These are phyloP conservation scores for Sporothrix phasma DNA, from an alignment of 2,329 filamentous ascomycete species.

Conservation along the genomic window DNA sequence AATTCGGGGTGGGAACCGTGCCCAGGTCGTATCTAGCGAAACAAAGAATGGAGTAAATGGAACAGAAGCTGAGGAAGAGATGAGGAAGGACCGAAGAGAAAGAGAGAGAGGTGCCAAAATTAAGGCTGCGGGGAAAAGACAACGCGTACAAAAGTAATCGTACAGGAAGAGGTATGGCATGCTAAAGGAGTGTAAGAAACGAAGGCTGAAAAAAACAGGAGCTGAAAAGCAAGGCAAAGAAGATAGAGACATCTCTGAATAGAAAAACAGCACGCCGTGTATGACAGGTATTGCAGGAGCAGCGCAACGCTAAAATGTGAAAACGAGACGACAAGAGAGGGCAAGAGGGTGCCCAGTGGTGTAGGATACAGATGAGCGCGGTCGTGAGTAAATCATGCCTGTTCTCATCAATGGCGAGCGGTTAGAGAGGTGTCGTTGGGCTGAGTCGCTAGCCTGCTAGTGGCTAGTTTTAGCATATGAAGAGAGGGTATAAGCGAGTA, in stretches of 20 bases:
- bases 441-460: neutral
- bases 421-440: neutral
- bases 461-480: neutral
- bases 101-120: neutral
- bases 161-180: conserved; percentile 1
- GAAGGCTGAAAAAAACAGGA: conserved; percentile 6
- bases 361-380: neutral
- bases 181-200: conserved; percentile 9
- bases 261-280: conserved; percentile 1
- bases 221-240: neutral
- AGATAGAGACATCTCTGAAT: neutral
- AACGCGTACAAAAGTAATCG: neutral
- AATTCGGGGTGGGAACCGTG: conserved; percentile 4
- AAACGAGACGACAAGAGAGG: neutral
- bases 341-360: neutral
- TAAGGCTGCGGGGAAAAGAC: neutral
- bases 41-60: neutral
- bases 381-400: neutral
- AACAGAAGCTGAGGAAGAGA: neutral
- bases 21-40: conserved; percentile 10
- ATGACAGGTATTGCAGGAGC: conserved; percentile 12
- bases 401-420: neutral
- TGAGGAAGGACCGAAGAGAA: neutral
- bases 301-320: neutral
- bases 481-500: conserved; percentile 14